Evolutionary conservation across 306 rosid genomes (phyloP).

Genomic region (Elaeagnus macrophylla): DNA sequence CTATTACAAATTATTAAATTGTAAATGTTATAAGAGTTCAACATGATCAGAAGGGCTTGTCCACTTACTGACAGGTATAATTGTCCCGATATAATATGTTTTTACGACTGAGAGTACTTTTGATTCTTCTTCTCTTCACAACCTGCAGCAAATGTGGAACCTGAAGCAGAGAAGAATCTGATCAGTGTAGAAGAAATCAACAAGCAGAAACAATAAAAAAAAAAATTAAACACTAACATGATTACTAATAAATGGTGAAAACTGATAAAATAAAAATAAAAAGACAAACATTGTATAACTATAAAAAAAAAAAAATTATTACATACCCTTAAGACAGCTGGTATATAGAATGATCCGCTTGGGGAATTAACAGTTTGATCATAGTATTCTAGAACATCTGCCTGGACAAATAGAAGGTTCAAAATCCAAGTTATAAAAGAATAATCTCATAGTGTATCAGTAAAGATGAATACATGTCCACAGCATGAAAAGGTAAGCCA

Average conservation of each 20-base stretch:
- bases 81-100: constrained; percentile 79
- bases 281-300: too few relatives aligned
- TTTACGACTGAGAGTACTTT: constrained; percentile 68
- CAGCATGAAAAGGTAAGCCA: neutral
- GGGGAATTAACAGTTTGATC: constrained; percentile 86
- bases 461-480: neutral
- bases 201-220: constrained; percentile 10
- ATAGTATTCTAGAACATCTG: constrained; percentile 90
- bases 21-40: neutral
- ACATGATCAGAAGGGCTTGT: constrained; percentile 3
- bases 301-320: neutral
- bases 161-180: constrained; percentile 36
- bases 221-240: constrained; percentile 1
- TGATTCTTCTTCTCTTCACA: constrained; percentile 71
- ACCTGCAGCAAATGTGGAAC: constrained; percentile 88
- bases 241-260: neutral
- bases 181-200: constrained; percentile 19
- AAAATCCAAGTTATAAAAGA: constrained; percentile 12
- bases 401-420: constrained; percentile 45
- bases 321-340: constrained; percentile 87
- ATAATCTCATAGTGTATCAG: neutral
- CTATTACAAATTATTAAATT: neutral
- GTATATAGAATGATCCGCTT: constrained; percentile 79
- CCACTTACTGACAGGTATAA: constrained; percentile 80
- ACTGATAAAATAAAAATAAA: constrained; percentile 9